phyloP scores from a whole-genome alignment of 495 filamentous ascomycete genomes.

The Xylaria grammica region DNA sequence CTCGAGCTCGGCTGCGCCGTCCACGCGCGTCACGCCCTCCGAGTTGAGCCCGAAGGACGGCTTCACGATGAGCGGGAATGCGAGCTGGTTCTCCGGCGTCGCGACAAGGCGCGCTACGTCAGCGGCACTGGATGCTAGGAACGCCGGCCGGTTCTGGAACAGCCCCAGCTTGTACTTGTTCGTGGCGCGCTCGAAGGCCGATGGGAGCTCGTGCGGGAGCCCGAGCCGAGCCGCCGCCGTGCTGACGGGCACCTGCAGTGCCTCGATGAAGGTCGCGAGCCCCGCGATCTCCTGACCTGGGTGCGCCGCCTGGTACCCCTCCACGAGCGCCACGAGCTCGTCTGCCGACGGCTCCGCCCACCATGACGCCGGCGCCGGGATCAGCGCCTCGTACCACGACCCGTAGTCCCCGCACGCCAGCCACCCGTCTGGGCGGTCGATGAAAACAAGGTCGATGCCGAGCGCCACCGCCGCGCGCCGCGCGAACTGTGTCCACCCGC shows the following conservation, averaged over 20 bases:
- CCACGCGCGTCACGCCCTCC: constrained; percentile 50
- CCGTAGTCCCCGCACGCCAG: constrained; percentile 42
- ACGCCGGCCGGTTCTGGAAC: constrained; percentile 37
- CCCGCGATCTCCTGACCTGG: constrained; percentile 41
- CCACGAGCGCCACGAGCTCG: constrained; percentile 38
- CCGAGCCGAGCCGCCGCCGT: constrained; percentile 38
- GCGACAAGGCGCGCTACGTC: constrained; percentile 26
- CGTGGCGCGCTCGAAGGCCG: constrained; percentile 47
- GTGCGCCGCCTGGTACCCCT: constrained; percentile 27
- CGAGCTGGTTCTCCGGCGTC: constrained; percentile 20
- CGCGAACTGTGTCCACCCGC: constrained; percentile 38
- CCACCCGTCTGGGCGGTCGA: constrained; percentile 57
- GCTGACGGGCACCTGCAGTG: constrained; percentile 45
- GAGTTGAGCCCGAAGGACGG: constrained; percentile 48
- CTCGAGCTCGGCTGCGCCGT: constrained; percentile 34
- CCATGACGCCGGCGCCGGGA: constrained; percentile 27
- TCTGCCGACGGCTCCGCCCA: constrained; percentile 39
- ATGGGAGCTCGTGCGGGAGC: constrained; percentile 38
- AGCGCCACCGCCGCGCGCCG: constrained; percentile 48
- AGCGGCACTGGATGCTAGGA: constrained; percentile 25
- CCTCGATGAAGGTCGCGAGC: constrained; percentile 46
- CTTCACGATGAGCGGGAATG: constrained; percentile 54
- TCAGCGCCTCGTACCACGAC: constrained; percentile 41
- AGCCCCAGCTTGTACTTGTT: constrained; percentile 51
- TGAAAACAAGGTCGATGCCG: constrained; percentile 50